Conservation (phyloP, 2,329 filamentous ascomycete genomes). For the Pestalotiopsis sp. region DNA sequence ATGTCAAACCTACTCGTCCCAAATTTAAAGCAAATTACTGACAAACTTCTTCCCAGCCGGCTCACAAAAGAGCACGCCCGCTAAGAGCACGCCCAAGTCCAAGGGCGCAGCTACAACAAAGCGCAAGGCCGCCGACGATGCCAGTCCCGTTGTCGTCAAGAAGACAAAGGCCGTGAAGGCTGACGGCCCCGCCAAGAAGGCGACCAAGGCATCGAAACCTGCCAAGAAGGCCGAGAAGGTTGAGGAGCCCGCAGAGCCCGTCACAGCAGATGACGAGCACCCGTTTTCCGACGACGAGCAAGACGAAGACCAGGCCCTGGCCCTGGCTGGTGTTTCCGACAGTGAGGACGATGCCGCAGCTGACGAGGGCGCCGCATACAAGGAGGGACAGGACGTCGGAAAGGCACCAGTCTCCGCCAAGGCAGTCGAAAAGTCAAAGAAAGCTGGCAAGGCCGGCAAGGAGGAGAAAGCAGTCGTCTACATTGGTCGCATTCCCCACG, state of each 20-base stretch:
- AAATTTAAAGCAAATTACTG: background rate
- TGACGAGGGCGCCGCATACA: slow-evolving; percentile 39
- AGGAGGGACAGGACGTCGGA: slow-evolving; percentile 53
- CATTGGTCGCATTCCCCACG: slow-evolving; percentile 80
- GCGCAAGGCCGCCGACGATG: slow-evolving; percentile 47
- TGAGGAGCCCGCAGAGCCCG: slow-evolving; percentile 13
- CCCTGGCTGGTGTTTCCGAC: slow-evolving; percentile 49
- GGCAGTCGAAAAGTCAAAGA: slow-evolving; percentile 41
- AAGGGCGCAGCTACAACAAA: slow-evolving; percentile 29
- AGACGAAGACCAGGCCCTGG: slow-evolving; percentile 43
- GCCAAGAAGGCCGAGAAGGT: background rate
- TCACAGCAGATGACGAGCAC: slow-evolving; percentile 15
- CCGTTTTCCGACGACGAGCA: slow-evolving; percentile 39
- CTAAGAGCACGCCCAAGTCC: slow-evolving; percentile 38
- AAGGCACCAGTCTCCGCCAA: slow-evolving; percentile 52
- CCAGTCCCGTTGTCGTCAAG: slow-evolving; percentile 46
- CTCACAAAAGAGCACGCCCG: slow-evolving; percentile 35
- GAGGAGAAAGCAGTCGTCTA: slow-evolving; percentile 80
- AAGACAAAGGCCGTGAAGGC: slow-evolving; percentile 47
- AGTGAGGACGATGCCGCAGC: slow-evolving; percentile 43
- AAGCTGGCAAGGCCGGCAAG: slow-evolving; percentile 42
- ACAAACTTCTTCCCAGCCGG: slow-evolving; percentile 28
- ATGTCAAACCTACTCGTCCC: background rate
- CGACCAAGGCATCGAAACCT: slow-evolving; percentile 5
- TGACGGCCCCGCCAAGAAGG: slow-evolving; percentile 46